These are phyloP conservation scores for Myxozyma lipomycoides DNA, from an alignment of 805 yeast genomes.

Conservation along the genomic window DNA sequence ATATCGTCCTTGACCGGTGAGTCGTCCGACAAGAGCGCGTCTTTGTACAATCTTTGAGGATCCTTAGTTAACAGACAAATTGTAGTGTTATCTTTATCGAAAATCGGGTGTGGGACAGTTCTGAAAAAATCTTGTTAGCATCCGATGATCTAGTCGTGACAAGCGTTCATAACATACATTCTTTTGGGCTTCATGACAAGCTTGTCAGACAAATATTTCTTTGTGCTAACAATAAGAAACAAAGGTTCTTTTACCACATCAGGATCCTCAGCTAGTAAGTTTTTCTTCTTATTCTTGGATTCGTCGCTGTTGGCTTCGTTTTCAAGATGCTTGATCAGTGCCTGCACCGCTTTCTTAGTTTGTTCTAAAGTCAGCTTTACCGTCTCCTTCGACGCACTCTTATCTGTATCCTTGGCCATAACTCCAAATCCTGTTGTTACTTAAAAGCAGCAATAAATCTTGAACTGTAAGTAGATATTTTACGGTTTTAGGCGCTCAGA, in stretches of 20 bases:
- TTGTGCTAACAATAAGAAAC: slow-evolving; percentile 60
- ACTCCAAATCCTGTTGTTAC: too few species aligned
- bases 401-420: background rate
- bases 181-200: slow-evolving; percentile 45
- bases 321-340: slow-evolving; percentile 58
- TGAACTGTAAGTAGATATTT: too few species aligned
- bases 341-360: slow-evolving; percentile 42
- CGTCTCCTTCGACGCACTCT: background rate
- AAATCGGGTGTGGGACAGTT: slow-evolving; percentile 45
- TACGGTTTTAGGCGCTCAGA: too few species aligned
- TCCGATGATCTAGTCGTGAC: background rate
- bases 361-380: slow-evolving; percentile 26
- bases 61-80: slow-evolving; percentile 72
- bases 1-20: slow-evolving; percentile 32
- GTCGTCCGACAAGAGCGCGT: slow-evolving; percentile 34
- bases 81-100: slow-evolving; percentile 45
- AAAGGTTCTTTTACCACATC: slow-evolving; percentile 39
- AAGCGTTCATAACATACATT: slow-evolving; percentile 26
- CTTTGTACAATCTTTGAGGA: slow-evolving; percentile 44
- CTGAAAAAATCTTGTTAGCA: slow-evolving; percentile 17
- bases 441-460: too few species aligned
- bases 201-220: slow-evolving; percentile 59
- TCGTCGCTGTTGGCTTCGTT: slow-evolving; percentile 32
- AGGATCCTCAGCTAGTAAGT: slow-evolving; percentile 58
- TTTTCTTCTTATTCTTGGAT: slow-evolving; percentile 34